A percentile compares a stretch with the other conserved stretches of the same genome.
These are phyloP conservation scores for Anthoceros angustus DNA, from an alignment of 225 moss, liverwort and hornwort species.

Conservation along the genomic window DNA sequence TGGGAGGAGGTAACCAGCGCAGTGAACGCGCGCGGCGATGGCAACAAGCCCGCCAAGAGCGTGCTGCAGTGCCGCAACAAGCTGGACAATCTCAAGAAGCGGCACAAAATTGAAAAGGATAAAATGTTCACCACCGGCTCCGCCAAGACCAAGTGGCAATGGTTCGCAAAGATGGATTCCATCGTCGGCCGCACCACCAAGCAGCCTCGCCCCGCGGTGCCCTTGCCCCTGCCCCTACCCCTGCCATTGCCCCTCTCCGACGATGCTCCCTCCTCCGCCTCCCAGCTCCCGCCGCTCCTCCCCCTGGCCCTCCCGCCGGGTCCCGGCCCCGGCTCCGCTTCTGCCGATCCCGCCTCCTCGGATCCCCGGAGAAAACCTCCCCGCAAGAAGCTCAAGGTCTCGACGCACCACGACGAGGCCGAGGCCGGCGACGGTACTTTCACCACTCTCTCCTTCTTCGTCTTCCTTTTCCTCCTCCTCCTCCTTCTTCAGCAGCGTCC, in stretches of 20 bases:
- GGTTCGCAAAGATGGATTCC: slow-evolving; percentile 1
- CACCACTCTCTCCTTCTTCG: background rate
- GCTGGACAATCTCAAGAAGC: slow-evolving; percentile 5
- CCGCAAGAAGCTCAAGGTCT: background rate
- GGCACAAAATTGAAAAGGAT: slow-evolving; percentile 4
- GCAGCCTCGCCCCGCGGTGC: background rate
- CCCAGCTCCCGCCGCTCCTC: background rate
- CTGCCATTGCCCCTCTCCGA: background rate
- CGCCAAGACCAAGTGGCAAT: slow-evolving; percentile 1
- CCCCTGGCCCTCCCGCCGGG: no score
- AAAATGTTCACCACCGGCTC: background rate
- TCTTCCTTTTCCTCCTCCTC: slow-evolving; percentile 1
- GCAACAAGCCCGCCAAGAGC: slow-evolving; percentile 3
- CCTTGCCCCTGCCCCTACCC: background rate
- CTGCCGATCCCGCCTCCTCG: background rate
- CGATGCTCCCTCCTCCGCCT: background rate
- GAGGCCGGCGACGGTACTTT: slow-evolving; percentile 1
- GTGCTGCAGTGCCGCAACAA: slow-evolving; percentile 6
- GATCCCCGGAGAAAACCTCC: background rate
- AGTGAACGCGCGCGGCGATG: background rate
- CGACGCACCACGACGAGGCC: slow-evolving; percentile 1
- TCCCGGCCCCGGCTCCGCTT: background rate
- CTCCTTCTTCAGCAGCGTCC: background rate
- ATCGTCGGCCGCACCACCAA: slow-evolving; percentile 3
- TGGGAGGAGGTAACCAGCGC: slow-evolving; percentile 2